Evolutionary conservation across 495 filamentous ascomycete genomes (phyloP), one percentile per base, ranked within the genome.

Genomic region (Glonium stellatum): DNA sequence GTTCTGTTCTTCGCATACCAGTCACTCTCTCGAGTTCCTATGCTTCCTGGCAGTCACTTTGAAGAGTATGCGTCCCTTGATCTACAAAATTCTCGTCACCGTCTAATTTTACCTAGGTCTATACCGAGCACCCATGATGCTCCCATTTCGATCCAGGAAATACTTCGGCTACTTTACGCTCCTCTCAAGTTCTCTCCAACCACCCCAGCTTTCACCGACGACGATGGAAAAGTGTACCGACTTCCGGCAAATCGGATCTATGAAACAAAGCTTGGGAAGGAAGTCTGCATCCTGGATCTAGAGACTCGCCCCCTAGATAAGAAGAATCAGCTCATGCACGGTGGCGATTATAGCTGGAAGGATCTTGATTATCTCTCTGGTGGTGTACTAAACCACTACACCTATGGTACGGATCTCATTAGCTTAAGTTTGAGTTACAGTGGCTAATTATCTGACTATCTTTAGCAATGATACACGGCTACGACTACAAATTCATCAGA

Each of bases 401-500:
- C 57, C 15, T 68, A 64, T 48, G 36, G 55, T 57, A 44, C 37
- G 18, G 42, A 19, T 13, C 42, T 48, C 13, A n/a, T 8, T 11
- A 44, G 13, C 13, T 6, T 31, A 31, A 6, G 27, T 6, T 31
- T 31, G 3, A 31, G 6, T n/a, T 31, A 31, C 27, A 31, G 27
- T 6, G 27, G 6, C 27, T 31, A 6, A 31, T 31, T 31, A 2
- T 31, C 39, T 44, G 18, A 44, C 13, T 15, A 1, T 44, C 39
- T 15, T n/a, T 21, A 37, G 76, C 79, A 35, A 69, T 64, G 52
- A 75, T 82, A 39, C 78, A 82, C 63, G 76, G 76, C 57, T 80
- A 82, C 70, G 73, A 79, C 59, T 82, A 82, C 74, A 75, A 78
- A 62, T 75, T 80, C 41, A 64, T 80, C 58, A 70, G 69, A 5